These are phyloP conservation scores for Magnusiomyces tetraspermus DNA, from an alignment of 1,139 yeast genomes.

Conservation along the genomic window DNA sequence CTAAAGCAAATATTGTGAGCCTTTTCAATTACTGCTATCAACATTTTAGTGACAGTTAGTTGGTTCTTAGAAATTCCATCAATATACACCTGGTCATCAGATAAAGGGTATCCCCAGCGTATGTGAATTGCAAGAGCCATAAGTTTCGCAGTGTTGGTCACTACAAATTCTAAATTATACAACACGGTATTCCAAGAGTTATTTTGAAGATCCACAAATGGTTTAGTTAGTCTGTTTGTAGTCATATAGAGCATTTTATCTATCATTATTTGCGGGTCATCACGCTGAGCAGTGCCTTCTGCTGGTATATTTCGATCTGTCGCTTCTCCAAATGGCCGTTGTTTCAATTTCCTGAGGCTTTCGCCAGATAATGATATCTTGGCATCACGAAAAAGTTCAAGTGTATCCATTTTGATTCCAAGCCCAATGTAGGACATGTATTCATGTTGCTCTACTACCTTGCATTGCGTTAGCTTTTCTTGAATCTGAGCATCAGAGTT, in stretches of 20 bases:
- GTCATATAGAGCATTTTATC: not conserved
- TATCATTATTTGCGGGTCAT: not conserved
- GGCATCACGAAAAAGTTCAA: conserved; percentile 8
- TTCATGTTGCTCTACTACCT: not conserved
- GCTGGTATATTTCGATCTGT: conserved; percentile 2
- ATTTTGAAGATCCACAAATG: conserved; percentile 4
- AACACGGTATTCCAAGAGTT: conserved; percentile 8
- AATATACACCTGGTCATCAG: not conserved
- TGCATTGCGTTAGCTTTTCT: not conserved
- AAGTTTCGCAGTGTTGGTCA: not conserved
- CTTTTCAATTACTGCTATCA: not conserved
- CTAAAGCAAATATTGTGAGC: too few species aligned
- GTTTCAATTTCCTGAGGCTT: not conserved
- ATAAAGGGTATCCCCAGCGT: not conserved
- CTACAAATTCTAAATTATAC: not conserved
- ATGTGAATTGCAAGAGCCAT: conserved; percentile 1
- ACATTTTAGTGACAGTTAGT: not conserved
- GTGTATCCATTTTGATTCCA: conserved; percentile 10
- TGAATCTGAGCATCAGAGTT: not conserved
- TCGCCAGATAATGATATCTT: not conserved
- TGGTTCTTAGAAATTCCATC: not conserved
- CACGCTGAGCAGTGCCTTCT: conserved; percentile 4
- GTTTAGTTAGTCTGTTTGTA: conserved; percentile 1
- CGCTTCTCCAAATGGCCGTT: not conserved
- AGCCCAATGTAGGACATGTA: conserved; percentile 15